phyloP scores from a whole-genome alignment of 169 alveolate species.

The Plasmodium cynomolgi region DNA sequence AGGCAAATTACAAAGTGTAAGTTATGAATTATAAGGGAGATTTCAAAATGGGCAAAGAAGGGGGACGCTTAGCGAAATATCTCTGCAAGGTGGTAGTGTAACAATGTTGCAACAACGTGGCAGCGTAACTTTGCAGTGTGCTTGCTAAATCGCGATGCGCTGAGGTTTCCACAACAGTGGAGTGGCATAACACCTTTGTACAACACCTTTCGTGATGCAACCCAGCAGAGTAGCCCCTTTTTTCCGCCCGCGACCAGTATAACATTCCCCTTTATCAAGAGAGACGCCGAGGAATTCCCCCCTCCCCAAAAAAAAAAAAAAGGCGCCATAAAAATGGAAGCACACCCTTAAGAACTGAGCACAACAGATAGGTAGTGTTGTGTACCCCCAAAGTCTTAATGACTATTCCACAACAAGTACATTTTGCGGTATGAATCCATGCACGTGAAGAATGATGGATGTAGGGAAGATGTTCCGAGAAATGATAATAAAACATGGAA shows the following conservation, averaged over 20 bases:
- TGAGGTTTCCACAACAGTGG: not conserved
- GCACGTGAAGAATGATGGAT: not conserved
- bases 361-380: not conserved
- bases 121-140: not conserved
- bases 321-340: not conserved
- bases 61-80: not conserved
- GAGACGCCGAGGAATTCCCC: not conserved
- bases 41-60: not conserved
- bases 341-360: not conserved
- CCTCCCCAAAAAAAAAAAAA: too few species aligned
- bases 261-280: not conserved
- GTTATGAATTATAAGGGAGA: not conserved
- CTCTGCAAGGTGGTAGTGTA: not conserved
- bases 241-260: not conserved
- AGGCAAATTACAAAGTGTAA: not conserved
- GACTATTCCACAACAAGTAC: not conserved
- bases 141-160: not conserved
- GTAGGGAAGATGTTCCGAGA: not conserved
- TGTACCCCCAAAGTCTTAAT: not conserved
- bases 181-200: not conserved
- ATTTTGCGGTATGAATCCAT: not conserved
- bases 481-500: not conserved
- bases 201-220: not conserved
- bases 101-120: not conserved
- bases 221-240: not conserved